These are phyloP conservation scores for Ensete glaucum DNA, from an alignment of 176 grass and related monocot species.

Conservation along the genomic window DNA sequence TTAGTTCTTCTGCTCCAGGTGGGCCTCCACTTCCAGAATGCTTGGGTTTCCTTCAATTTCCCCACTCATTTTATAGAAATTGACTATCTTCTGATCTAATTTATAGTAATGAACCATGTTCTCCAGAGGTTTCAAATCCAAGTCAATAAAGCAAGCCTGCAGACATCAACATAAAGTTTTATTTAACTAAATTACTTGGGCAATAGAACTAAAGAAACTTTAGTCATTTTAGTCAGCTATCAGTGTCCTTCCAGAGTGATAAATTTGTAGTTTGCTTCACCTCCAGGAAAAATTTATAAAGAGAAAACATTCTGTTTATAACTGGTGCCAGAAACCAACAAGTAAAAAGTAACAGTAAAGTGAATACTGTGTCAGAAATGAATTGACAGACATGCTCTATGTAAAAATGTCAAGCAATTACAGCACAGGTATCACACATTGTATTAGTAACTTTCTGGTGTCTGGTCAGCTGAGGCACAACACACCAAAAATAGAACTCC, in stretches of 20 bases:
- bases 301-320: background rate
- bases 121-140: slow-evolving; percentile 80
- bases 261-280: no score
- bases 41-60: background rate
- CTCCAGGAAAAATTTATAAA: no score
- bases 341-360: background rate
- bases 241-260: no score
- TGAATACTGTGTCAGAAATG: no score
- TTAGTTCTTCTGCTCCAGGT: background rate
- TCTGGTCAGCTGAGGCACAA: no score
- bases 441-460: no score
- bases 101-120: slow-evolving; percentile 69
- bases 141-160: slow-evolving; percentile 67
- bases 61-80: slow-evolving; percentile 44
- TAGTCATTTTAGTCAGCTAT: background rate
- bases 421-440: no score
- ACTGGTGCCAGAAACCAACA: background rate
- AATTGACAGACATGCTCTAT: no score
- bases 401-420: no score
- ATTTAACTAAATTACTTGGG: background rate
- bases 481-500: no score
- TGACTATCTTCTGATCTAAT: slow-evolving; percentile 68
- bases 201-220: background rate
- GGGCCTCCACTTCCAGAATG: background rate
- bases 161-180: slow-evolving; percentile 6